Conservation (phyloP, 495 filamentous ascomycete species). For the Xylaria bambusicola region DNA sequence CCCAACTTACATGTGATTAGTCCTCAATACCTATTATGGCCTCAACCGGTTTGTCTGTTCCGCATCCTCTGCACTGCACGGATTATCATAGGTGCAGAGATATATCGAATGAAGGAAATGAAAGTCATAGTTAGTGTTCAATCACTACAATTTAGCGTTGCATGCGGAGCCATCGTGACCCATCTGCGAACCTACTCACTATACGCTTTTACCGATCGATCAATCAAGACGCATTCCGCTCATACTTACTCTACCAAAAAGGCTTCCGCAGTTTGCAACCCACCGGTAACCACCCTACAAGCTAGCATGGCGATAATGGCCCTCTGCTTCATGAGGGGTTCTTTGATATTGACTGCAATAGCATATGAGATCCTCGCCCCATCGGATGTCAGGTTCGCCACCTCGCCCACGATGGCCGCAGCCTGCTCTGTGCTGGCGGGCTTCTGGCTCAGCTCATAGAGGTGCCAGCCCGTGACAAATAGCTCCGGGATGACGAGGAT, state of each 20-base stretch:
- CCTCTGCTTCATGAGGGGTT: constrained; percentile 2
- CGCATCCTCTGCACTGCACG: no score
- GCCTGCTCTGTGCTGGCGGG: background rate
- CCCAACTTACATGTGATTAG: no score
- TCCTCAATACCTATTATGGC: no score
- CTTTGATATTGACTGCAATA: background rate
- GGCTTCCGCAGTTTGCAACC: constrained; percentile 5
- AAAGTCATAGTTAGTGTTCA: no score
- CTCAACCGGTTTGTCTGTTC: no score
- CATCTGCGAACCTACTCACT: no score
- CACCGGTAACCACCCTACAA: constrained; percentile 1
- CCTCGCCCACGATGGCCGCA: constrained; percentile 6
- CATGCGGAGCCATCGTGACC: no score
- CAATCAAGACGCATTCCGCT: no score
- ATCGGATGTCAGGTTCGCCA: background rate
- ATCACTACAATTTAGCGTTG: no score
- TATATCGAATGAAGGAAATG: no score
- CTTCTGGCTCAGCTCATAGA: constrained; percentile 9
- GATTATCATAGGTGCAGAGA: no score
- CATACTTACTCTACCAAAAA: constrained; percentile 1
- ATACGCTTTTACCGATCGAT: no score
- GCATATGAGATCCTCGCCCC: constrained; percentile 8
- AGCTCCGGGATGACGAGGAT: constrained; percentile 6
- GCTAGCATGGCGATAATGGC: background rate
- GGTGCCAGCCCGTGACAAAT: constrained; percentile 8